Evolutionary conservation across 75 land plant species (phyloP).

Genomic region (Pinus tabuliformis): DNA sequence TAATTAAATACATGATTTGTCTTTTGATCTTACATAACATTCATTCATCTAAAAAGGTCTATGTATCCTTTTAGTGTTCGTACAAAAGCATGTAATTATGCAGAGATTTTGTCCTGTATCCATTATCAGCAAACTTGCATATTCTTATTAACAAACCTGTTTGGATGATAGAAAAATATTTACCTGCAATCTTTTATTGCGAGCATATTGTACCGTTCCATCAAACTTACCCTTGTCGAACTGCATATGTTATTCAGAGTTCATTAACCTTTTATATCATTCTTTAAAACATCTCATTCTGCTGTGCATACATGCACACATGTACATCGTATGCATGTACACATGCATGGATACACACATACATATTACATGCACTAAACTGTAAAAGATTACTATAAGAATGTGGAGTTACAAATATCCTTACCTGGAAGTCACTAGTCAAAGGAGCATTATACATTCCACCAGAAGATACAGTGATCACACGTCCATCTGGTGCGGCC

Average conservation of each 20-base stretch:
- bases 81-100: neutral
- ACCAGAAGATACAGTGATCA: constrained; percentile 91
- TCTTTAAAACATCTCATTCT: neutral
- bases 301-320: too few species aligned
- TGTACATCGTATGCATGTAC: too few species aligned
- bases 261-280: constrained; percentile 4
- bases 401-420: neutral
- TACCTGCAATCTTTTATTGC: constrained; percentile 95
- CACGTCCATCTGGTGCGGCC: constrained; percentile 88
- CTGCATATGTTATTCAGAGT: constrained; percentile 30
- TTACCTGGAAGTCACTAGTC: constrained; percentile 73
- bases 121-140: neutral
- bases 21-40: neutral
- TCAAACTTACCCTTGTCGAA: constrained; percentile 60
- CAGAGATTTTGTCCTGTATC: neutral
- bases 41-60: neutral
- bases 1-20: neutral
- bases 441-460: constrained; percentile 86
- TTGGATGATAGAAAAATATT: constrained; percentile 4
- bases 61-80: too few species aligned
- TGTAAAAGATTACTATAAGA: neutral
- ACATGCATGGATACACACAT: too few species aligned
- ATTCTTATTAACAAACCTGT: neutral
- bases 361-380: neutral
- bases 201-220: constrained; percentile 81